A percentile compares a stretch with the other conserved stretches of the same genome.
These are phyloP conservation scores for Citeromyces matritensis DNA, from an alignment of 805 yeast species.

Conservation along the genomic window DNA sequence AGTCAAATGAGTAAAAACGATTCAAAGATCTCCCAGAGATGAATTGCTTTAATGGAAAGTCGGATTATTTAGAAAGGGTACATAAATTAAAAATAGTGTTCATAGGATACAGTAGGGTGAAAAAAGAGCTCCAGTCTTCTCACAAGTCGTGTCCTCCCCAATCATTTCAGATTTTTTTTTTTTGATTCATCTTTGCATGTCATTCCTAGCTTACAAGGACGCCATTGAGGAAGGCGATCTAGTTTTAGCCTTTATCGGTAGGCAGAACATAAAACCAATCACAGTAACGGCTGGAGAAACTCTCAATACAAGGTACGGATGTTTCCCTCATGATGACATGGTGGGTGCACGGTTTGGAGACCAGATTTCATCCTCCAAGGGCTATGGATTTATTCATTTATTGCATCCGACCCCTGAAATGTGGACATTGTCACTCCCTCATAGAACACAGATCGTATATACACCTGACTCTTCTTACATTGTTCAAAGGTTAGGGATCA, in stretches of 20 bases:
- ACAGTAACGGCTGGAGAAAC: slow-evolving; percentile 39
- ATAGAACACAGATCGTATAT: slow-evolving; percentile 94
- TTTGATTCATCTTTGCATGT: slow-evolving; percentile 4
- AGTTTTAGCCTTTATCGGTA: slow-evolving; percentile 72
- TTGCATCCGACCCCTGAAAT: slow-evolving; percentile 89
- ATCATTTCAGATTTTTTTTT: not conserved
- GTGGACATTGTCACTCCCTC: slow-evolving; percentile 94
- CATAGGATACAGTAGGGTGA: no score
- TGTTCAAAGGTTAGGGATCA: slow-evolving; percentile 63
- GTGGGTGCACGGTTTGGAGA: slow-evolving; percentile 73
- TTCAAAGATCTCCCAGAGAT: no score
- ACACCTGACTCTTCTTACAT: slow-evolving; percentile 92
- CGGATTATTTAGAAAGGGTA: no score
- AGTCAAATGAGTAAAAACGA: no score
- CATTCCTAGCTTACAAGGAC: slow-evolving; percentile 34
- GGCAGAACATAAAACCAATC: slow-evolving; percentile 69
- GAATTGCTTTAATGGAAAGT: no score
- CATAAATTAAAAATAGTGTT: no score
- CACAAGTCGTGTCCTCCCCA: no score
- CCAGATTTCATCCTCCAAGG: slow-evolving; percentile 59
- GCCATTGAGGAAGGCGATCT: slow-evolving; percentile 75
- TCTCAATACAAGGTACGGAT: slow-evolving; percentile 80
- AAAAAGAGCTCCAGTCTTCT: no score
- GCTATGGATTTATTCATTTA: slow-evolving; percentile 75
- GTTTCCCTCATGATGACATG: slow-evolving; percentile 74